Evolutionary conservation across 176 grass and related monocot species (phyloP).

Genomic region (Oryza longistaminata): DNA sequence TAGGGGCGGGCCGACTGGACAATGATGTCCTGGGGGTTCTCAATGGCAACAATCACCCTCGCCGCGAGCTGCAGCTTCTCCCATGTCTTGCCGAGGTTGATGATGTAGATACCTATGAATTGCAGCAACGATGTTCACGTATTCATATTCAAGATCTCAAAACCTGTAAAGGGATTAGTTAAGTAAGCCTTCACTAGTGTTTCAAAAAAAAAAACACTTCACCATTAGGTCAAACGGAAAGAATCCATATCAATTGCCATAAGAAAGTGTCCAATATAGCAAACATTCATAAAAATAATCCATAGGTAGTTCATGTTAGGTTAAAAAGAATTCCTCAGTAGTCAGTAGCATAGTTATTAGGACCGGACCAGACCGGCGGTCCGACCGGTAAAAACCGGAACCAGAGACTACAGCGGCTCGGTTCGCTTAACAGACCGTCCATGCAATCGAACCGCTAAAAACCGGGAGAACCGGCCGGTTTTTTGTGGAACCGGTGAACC

Average conservation of each 20-base stretch:
- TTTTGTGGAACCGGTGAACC: too few relatives aligned
- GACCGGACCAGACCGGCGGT: too few relatives aligned
- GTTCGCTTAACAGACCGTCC: too few relatives aligned
- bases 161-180: slow-evolving; percentile 48
- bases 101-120: slow-evolving; percentile 76
- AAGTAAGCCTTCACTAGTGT: too few relatives aligned
- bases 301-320: slow-evolving; percentile 2
- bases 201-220: neutral
- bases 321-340: neutral
- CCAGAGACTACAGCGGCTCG: too few relatives aligned
- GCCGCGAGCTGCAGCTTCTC: slow-evolving; percentile 88
- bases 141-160: slow-evolving; percentile 33
- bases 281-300: neutral
- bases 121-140: neutral
- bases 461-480: too few relatives aligned
- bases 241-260: neutral
- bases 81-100: slow-evolving; percentile 89
- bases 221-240: neutral
- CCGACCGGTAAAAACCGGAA: too few relatives aligned
- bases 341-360: too few relatives aligned
- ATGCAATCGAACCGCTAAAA: too few relatives aligned
- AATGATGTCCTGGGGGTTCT: slow-evolving; percentile 93
- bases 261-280: neutral
- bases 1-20: slow-evolving; percentile 93
- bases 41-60: slow-evolving; percentile 82